Base-by-base conservation (phyloP, 495 filamentous ascomycete species). In the Platismatia glauca region DNA sequence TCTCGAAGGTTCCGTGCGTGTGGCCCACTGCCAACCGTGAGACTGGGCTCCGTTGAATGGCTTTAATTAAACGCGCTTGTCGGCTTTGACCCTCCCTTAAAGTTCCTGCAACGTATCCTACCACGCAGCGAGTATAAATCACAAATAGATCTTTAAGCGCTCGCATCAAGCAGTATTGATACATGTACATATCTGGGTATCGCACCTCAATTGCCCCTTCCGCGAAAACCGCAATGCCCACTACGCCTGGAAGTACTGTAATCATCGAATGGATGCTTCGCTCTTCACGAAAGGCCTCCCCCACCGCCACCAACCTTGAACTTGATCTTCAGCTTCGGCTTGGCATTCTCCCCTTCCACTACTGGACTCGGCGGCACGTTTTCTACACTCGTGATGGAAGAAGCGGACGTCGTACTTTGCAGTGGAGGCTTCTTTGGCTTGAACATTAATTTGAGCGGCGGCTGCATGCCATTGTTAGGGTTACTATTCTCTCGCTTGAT, bases 401-500 rank as follows among this genome's bases (percentile, higher is more conserved):
- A 62, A 22, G 60, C 22, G 46, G 60, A 55, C 18, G 52, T 18
- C 12, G 29, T 35, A 38, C 37, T 46, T 24, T 56, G 60, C 20
- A 53, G n/a, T 24, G 31, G 41, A 18, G 65, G 56, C 43, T 46
- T 48, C 39, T 58, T 62, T 16, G 56, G 63, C 46, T 48, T 64
- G 50, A 69, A 61, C 35, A 55, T 61, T 34, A 63, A 24, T 62
- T 64, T 69, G 22, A 64, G 48, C 27, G 57, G 57, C 29, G 58
- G 58, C 35, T 24, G 58, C 62, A 55, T 64, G 33, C 41, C 29
- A 15, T 48, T 33, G 6, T 43, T 43, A 31, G 65, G 12, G 46
- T 22, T 55, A 67, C 64, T 53, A 58, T 61, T 61, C 57, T 71
- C 44, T 50, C 59, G 55, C 58, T 70, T 66, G 66, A 60, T 62